Evolutionary conservation across 1,284 basidiomycete genomes (phyloP).

Genomic region (Xanthoconium separans): DNA sequence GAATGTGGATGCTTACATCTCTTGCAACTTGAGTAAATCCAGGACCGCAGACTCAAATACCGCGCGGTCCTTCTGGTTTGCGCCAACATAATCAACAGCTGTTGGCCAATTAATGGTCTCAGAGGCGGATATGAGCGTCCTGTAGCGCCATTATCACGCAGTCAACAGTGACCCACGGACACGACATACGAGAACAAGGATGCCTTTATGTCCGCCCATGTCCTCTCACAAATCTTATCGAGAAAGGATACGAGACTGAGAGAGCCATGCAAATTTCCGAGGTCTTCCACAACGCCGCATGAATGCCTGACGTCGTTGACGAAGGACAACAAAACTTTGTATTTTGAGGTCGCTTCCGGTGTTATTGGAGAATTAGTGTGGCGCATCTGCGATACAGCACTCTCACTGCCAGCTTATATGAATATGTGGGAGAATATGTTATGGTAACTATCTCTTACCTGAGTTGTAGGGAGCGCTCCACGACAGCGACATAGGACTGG

Average conservation of each 20-base stretch:
- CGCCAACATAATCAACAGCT: slow-evolving; percentile 60
- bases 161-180: neutral
- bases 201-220: slow-evolving; percentile 75
- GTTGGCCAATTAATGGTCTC: slow-evolving; percentile 84
- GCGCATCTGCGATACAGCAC: slow-evolving; percentile 49
- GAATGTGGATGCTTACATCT: slow-evolving; percentile 53
- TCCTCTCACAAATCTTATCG: slow-evolving; percentile 56
- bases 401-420: slow-evolving; percentile 46
- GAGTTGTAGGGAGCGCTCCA: slow-evolving; percentile 68
- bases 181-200: slow-evolving; percentile 60
- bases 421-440: slow-evolving; percentile 7
- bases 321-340: slow-evolving; percentile 60
- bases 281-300: slow-evolving; percentile 46
- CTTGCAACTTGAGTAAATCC: slow-evolving; percentile 76
- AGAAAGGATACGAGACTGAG: slow-evolving; percentile 61
- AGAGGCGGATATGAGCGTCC: slow-evolving; percentile 59
- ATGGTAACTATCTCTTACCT: slow-evolving; percentile 55
- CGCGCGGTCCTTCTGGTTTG: slow-evolving; percentile 49
- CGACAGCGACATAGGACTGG: slow-evolving; percentile 71
- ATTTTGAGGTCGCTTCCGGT: slow-evolving; percentile 52
- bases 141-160: slow-evolving; percentile 30
- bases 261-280: slow-evolving; percentile 32
- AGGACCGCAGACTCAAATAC: slow-evolving; percentile 74
- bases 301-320: slow-evolving; percentile 47
- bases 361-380: slow-evolving; percentile 40